Conservation (phyloP, 2,329 filamentous ascomycete species). For the Penicillium sp. region DNA sequence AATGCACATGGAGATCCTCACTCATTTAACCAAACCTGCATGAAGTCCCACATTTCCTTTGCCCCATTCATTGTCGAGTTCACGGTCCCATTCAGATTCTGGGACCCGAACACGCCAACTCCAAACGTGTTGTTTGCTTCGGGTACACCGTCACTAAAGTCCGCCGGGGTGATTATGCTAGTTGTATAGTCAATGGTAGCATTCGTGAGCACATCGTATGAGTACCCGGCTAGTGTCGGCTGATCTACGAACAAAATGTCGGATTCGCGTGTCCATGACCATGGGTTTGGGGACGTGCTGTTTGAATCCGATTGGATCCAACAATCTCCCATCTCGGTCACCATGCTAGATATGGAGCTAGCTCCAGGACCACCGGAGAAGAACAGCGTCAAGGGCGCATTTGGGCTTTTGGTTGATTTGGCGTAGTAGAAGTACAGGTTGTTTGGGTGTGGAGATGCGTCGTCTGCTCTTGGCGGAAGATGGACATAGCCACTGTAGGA, state of each 20-base stretch:
- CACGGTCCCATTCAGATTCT: slow-evolving; percentile 32
- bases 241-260: slow-evolving; percentile 66
- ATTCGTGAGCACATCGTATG: slow-evolving; percentile 32
- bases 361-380: slow-evolving; percentile 56
- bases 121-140: slow-evolving; percentile 51
- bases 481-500: slow-evolving; percentile 3
- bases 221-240: slow-evolving; percentile 51
- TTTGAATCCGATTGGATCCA: slow-evolving; percentile 44
- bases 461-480: not conserved
- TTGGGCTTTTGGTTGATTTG: slow-evolving; percentile 38
- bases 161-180: not conserved
- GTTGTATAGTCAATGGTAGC: not conserved
- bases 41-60: slow-evolving; percentile 52
- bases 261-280: slow-evolving; percentile 55
- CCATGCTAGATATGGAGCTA: slow-evolving; percentile 43
- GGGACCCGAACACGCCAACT: slow-evolving; percentile 50
- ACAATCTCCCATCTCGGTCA: slow-evolving; percentile 45
- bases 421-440: slow-evolving; percentile 53
- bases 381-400: slow-evolving; percentile 54
- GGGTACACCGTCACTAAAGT: slow-evolving; percentile 17
- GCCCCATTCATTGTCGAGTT: slow-evolving; percentile 46
- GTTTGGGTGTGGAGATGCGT: not conserved
- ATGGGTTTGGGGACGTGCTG: slow-evolving; percentile 45
- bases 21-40: slow-evolving; percentile 45
- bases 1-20: not conserved